Evolutionary conservation across 1,139 yeast species (phyloP), one percentile per base, ranked within the genome.

Genomic region (Diutina pseudorugosa): DNA sequence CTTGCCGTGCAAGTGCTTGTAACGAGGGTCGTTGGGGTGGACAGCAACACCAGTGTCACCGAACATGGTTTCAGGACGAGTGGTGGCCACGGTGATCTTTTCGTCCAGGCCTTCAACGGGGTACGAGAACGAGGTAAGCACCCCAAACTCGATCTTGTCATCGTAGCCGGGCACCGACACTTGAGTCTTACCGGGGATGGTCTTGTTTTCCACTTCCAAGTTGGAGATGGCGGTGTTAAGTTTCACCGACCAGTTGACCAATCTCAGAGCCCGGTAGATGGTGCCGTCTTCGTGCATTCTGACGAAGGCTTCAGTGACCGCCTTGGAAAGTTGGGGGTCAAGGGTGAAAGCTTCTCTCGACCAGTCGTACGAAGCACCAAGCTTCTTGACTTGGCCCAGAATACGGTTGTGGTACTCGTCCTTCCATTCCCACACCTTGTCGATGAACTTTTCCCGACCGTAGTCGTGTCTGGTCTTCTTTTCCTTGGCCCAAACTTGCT

Each of bases 291-390:
- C 96, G 64, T 89, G 96, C 61, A 93, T 70, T 63, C 83, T 80
- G 55, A 91, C 95, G 62, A 94, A 93, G 48, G 96, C 95, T 69
- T 93, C 98, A 50, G 79, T 77, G 53, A 94, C 98, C 50, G 98
- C 84, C 54, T 79, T 78, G 52, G 87, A 78, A 58, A 89, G 76
- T 55, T 80, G 79, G 42, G 91, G 95, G 66, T 85, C 86, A 65
- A 93, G 75, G 45, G 98, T 91, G 73, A 93, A 93, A 18, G 90
- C 95, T 72, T 93, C 98, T 65, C 93, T 83, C 50, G 77, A 68
- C 98, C 98, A 94, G 68, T 91, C 98, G 63, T 91, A 93, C 20
- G 98, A 93, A 44, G 98, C 97, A 69, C 98, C 98, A 64, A 93
- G 77, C 58, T 81, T 81, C 69, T 83, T 77, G 64, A 93, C 80